A percentile compares a stretch with the other conserved stretches of the same genome.
phyloP scores from a whole-genome alignment of 2,329 filamentous ascomycete genomes.

The Colletotrichum musae region DNA sequence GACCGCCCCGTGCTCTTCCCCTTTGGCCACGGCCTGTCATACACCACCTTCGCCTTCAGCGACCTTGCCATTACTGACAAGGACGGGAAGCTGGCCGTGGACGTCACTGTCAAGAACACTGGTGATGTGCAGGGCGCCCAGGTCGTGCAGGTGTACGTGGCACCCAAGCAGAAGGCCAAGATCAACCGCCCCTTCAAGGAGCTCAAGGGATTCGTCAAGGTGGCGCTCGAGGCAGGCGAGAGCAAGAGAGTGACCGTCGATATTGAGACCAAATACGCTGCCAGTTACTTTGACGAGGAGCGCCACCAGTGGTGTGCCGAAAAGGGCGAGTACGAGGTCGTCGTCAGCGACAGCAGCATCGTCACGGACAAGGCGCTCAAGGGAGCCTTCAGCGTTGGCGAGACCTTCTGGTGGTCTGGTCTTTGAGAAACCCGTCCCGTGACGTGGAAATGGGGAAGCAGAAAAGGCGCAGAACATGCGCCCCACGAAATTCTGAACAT shows the following conservation, averaged over 20 bases:
- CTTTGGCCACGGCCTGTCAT: constrained; percentile 81
- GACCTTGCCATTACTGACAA: constrained; percentile 56
- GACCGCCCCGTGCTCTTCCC: constrained; percentile 73
- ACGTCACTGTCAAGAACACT: constrained; percentile 68
- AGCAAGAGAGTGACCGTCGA: constrained; percentile 69
- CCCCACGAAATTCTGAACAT: too few species aligned
- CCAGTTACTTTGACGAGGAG: constrained; percentile 80
- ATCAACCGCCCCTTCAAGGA: constrained; percentile 67
- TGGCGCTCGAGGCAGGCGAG: constrained; percentile 71
- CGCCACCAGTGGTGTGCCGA: constrained; percentile 76
- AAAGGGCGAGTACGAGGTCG: constrained; percentile 74
- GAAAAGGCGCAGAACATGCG: neutral
- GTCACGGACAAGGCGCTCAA: constrained; percentile 63
- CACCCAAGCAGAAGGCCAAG: constrained; percentile 62
- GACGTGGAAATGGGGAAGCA: neutral
- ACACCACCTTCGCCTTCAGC: constrained; percentile 73
- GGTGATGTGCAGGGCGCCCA: constrained; percentile 62
- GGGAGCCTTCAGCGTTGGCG: constrained; percentile 68
- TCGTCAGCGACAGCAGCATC: constrained; percentile 71
- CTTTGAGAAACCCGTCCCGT: constrained; percentile 55
- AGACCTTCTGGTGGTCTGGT: constrained; percentile 78
- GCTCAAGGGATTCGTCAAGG: constrained; percentile 72
- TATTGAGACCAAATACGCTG: constrained; percentile 74
- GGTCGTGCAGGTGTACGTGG: constrained; percentile 65
- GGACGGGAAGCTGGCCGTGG: constrained; percentile 61